These are phyloP conservation scores for Theileria parva DNA, from an alignment of 169 alveolate species.

Conservation along the genomic window DNA sequence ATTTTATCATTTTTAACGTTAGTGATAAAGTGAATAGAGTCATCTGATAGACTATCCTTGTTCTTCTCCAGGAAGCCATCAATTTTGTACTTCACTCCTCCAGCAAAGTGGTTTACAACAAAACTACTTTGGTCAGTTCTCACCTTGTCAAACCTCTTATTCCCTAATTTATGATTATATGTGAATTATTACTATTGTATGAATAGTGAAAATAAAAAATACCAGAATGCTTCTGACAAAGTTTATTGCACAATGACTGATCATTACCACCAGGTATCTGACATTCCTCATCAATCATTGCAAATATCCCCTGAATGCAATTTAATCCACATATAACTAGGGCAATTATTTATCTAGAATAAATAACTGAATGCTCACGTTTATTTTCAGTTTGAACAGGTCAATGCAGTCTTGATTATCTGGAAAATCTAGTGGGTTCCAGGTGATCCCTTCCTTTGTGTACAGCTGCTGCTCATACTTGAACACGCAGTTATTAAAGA, in stretches of 20 bases:
- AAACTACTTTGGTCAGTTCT: slow-evolving; percentile 81
- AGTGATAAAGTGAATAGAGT: slow-evolving; percentile 66
- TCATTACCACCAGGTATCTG: slow-evolving; percentile 89
- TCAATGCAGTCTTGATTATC: slow-evolving; percentile 95
- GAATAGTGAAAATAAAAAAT: background rate
- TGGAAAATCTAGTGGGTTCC: slow-evolving; percentile 94
- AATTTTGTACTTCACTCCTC: slow-evolving; percentile 91
- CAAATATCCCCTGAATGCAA: slow-evolving; percentile 80
- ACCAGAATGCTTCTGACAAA: slow-evolving; percentile 71
- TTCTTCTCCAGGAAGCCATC: slow-evolving; percentile 94
- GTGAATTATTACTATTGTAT: background rate
- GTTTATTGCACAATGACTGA: slow-evolving; percentile 78
- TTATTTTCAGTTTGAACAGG: slow-evolving; percentile 82
- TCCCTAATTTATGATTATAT: background rate
- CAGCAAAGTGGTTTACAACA: slow-evolving; percentile 94
- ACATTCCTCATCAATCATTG: slow-evolving; percentile 93
- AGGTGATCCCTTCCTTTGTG: slow-evolving; percentile 88
- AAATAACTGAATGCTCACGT: background rate
- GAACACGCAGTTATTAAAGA: slow-evolving; percentile 93
- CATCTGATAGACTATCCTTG: slow-evolving; percentile 89
- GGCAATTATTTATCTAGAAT: no score
- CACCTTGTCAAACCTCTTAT: slow-evolving; percentile 77
- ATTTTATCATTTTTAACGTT: slow-evolving; percentile 55
- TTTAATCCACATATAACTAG: background rate
- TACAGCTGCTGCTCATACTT: slow-evolving; percentile 91